Conservation (phyloP, 495 filamentous ascomycete genomes). For the Gamarada debralockiae region DNA sequence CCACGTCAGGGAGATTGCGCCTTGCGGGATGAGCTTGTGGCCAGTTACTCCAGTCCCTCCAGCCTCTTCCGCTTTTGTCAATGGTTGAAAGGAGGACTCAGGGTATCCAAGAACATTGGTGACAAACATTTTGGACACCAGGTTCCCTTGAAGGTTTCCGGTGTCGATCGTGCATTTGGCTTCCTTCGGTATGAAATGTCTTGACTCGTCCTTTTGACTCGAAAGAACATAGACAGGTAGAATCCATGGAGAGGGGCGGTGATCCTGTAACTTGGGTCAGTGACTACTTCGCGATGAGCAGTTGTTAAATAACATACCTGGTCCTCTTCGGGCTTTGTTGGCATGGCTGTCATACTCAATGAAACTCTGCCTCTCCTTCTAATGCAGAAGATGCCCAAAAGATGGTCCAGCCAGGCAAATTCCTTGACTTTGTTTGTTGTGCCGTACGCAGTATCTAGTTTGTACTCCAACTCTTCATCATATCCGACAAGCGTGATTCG, state of each 20-base stretch:
- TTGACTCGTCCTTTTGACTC: neutral
- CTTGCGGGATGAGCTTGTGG: conserved; percentile 8
- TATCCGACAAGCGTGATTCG: conserved; percentile 11
- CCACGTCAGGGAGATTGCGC: conserved; percentile 7
- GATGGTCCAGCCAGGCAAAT: neutral
- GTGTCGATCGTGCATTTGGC: conserved; percentile 15
- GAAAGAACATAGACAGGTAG: conserved; percentile 14
- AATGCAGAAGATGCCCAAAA: conserved; percentile 2
- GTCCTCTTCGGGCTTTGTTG: neutral
- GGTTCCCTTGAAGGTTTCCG: conserved; percentile 10
- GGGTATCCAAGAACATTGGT: conserved; percentile 3
- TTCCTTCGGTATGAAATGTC: conserved; percentile 6
- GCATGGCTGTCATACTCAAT: neutral
- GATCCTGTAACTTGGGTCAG: conserved; percentile 1
- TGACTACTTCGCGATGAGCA: neutral
- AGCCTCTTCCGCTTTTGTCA: conserved; percentile 7
- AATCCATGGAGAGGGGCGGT: neutral
- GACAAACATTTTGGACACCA: conserved; percentile 7
- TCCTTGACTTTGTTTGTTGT: neutral
- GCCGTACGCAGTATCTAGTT: neutral
- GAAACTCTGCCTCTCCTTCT: neutral
- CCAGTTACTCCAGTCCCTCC: conserved; percentile 11
- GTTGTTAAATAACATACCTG: neutral
- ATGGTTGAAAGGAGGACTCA: conserved; percentile 1
- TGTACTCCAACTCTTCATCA: neutral